These are phyloP conservation scores for Xylaria digitata DNA, from an alignment of 2,329 filamentous ascomycete species.

Conservation along the genomic window DNA sequence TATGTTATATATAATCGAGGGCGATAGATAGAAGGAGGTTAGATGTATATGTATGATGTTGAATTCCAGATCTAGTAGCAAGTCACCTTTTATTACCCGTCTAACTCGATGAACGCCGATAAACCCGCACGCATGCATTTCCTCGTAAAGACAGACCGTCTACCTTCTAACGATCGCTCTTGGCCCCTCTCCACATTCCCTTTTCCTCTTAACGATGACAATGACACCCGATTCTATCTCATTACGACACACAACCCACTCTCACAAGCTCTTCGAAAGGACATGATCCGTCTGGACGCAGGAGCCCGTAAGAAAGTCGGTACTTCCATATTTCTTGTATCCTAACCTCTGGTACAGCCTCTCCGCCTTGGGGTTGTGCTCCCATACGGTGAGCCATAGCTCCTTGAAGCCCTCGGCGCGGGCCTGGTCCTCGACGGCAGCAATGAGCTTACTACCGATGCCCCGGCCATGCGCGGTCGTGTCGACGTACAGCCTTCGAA, in stretches of 20 bases:
- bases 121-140: not conserved
- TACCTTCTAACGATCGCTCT: not conserved
- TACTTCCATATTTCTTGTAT: constrained; percentile 41
- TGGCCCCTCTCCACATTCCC: not conserved
- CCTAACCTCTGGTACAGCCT: constrained; percentile 44
- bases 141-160: not conserved
- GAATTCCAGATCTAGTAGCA: too few relatives aligned
- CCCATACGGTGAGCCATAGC: constrained; percentile 49
- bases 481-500: constrained; percentile 48
- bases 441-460: constrained; percentile 46
- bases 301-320: constrained; percentile 41
- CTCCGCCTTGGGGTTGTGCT: constrained; percentile 41
- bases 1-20: too few relatives aligned
- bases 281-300: constrained; percentile 46
- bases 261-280: constrained; percentile 41
- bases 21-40: too few relatives aligned
- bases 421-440: constrained; percentile 43
- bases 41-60: not conserved
- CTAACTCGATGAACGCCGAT: constrained; percentile 7
- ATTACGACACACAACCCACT: not conserved
- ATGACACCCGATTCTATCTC: not conserved
- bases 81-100: not conserved
- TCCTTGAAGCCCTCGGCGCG: constrained; percentile 44
- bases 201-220: not conserved
- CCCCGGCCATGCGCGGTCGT: constrained; percentile 45